phyloP scores from a whole-genome alignment of 2,329 filamentous ascomycete genomes.

The Atkinsonella hypoxylon region DNA sequence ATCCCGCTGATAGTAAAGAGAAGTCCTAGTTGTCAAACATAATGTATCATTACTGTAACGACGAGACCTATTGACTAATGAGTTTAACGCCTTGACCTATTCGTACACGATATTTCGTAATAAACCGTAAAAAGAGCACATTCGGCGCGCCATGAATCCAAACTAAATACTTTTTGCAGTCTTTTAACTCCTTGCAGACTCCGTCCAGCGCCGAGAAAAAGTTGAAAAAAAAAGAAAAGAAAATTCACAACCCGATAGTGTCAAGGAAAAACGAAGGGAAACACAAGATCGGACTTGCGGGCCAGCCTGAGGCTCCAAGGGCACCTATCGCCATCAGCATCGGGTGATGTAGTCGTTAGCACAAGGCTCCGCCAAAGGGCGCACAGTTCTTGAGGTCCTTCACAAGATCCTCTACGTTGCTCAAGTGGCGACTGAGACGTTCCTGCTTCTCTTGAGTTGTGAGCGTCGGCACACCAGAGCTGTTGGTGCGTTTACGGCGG shows the following conservation, averaged over 20 bases:
- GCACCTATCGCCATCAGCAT: no score
- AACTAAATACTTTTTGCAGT: background rate
- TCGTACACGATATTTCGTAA: conserved; percentile 15
- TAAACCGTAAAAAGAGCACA: conserved; percentile 8
- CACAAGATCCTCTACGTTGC: conserved; percentile 74
- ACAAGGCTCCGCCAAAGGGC: conserved; percentile 55
- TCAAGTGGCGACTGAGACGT: conserved; percentile 64
- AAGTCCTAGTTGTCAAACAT: background rate
- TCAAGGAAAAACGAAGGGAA: background rate
- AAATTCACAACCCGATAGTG: background rate
- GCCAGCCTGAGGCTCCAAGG: no score
- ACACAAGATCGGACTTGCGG: background rate
- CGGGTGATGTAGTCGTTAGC: conserved; percentile 15
- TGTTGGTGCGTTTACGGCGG: conserved; percentile 21
- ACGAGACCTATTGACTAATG: conserved; percentile 11
- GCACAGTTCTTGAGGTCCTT: conserved; percentile 71
- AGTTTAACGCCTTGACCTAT: conserved; percentile 18
- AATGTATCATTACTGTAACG: conserved; percentile 1
- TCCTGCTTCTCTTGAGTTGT: conserved; percentile 73
- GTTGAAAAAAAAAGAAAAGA: background rate
- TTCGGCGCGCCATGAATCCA: background rate
- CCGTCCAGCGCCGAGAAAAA: conserved; percentile 3
- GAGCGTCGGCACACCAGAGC: conserved; percentile 34
- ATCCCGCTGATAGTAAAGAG: background rate
- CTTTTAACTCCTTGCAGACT: conserved; percentile 14